These are phyloP conservation scores for Nakaseomyces sp. DNA, from an alignment of 1,139 yeast species.

Conservation along the genomic window DNA sequence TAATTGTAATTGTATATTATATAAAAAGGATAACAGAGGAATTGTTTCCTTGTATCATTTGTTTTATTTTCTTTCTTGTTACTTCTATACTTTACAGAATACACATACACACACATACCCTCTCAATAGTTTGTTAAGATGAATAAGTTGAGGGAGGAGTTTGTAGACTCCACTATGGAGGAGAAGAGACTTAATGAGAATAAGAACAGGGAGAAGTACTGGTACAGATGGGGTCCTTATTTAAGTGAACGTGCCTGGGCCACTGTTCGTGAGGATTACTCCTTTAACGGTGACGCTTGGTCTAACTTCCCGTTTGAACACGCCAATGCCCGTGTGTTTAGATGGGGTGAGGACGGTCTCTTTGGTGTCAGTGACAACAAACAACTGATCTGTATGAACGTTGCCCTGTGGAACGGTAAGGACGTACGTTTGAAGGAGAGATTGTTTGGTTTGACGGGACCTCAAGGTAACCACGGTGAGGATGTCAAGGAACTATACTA, in stretches of 20 bases:
- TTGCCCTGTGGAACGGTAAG: constrained; percentile 89
- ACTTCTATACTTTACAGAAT: no score
- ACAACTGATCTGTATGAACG: constrained; percentile 63
- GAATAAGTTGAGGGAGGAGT: constrained; percentile 21
- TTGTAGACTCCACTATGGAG: constrained; percentile 44
- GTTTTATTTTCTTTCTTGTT: no score
- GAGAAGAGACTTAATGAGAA: constrained; percentile 61
- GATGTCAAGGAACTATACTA: constrained; percentile 85
- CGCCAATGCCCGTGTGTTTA: constrained; percentile 70
- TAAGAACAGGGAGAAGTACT: constrained; percentile 49
- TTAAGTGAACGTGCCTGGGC: constrained; percentile 90
- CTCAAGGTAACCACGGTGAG: constrained; percentile 93
- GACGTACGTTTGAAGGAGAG: constrained; percentile 84
- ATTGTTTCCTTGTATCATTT: no score
- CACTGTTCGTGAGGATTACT: constrained; percentile 88
- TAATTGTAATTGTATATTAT: no score
- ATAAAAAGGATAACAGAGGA: no score
- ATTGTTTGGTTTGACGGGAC: constrained; percentile 82
- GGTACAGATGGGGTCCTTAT: constrained; percentile 92
- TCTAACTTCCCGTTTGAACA: constrained; percentile 82
- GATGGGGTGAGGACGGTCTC: constrained; percentile 97
- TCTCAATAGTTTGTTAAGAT: no score
- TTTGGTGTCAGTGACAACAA: constrained; percentile 88
- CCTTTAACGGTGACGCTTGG: constrained; percentile 89
- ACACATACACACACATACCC: no score